phyloP scores from a whole-genome alignment of 345 rosid genomes.

The Populus alba region DNA sequence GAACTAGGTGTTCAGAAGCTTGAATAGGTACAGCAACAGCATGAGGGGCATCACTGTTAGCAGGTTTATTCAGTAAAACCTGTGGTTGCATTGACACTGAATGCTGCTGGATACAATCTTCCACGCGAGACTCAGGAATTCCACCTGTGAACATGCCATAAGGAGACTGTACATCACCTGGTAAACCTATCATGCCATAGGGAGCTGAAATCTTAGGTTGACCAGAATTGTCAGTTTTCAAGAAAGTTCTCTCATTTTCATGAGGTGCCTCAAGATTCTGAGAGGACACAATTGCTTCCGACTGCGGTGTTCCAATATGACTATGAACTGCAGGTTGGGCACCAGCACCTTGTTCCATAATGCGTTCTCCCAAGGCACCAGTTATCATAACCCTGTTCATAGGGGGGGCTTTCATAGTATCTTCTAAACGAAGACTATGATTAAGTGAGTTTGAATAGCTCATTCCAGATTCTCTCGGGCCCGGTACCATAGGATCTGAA shows the following conservation, averaged over 20 bases:
- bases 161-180: constrained; percentile 27
- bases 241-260: constrained; percentile 23
- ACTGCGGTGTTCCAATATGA: constrained; percentile 28
- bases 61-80: constrained; percentile 21
- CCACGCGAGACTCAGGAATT: constrained; percentile 27
- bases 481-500: constrained; percentile 52
- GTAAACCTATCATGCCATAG: constrained; percentile 21
- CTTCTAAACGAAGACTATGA: constrained; percentile 49
- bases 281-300: constrained; percentile 27
- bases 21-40: constrained; percentile 29
- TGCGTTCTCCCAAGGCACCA: constrained; percentile 37
- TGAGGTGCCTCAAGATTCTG: constrained; percentile 26
- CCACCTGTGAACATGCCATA: constrained; percentile 25
- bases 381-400: constrained; percentile 26
- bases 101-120: constrained; percentile 31
- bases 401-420: constrained; percentile 25
- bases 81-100: constrained; percentile 23
- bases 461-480: constrained; percentile 27
- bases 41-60: constrained; percentile 20
- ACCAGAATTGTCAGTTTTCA: constrained; percentile 31
- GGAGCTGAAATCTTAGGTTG: constrained; percentile 29
- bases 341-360: constrained; percentile 37
- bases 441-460: constrained; percentile 32
- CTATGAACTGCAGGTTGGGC: constrained; percentile 23
- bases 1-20: constrained; percentile 31